Percentiles rank a stretch among this genome's conserved stretches.
phyloP scores from a whole-genome alignment of 164 flowering plant genomes.

The Vitis rupestris region DNA sequence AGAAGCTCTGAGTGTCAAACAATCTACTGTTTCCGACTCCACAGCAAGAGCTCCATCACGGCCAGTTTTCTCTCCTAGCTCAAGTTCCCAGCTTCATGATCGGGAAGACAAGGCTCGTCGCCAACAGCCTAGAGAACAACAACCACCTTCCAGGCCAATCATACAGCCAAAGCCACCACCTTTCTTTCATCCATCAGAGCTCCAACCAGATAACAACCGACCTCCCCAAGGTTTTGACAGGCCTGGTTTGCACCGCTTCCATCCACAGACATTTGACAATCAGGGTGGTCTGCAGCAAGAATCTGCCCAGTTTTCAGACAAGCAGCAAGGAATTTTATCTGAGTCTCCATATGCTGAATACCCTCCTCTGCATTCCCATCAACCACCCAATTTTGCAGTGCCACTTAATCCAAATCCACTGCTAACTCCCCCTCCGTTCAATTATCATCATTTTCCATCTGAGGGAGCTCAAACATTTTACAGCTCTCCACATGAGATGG shows the following conservation, averaged over 20 bases:
- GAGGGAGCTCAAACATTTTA: constrained; percentile 64
- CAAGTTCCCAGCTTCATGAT: constrained; percentile 52
- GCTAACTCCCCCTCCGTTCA: constrained; percentile 45
- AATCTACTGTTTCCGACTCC: constrained; percentile 60
- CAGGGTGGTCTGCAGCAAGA: constrained; percentile 47
- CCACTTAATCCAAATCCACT: constrained; percentile 48
- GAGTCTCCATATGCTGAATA: constrained; percentile 45
- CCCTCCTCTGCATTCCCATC: constrained; percentile 41
- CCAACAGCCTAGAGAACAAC: constrained; percentile 50
- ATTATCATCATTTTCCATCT: constrained; percentile 48
- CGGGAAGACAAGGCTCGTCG: constrained; percentile 57
- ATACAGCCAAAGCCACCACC: constrained; percentile 49
- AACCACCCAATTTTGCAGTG: constrained; percentile 49
- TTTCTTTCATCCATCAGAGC: constrained; percentile 35
- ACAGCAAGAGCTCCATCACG: constrained; percentile 57
- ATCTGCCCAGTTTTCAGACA: constrained; percentile 49
- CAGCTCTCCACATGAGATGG: constrained; percentile 45
- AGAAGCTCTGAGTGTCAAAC: constrained; percentile 53
- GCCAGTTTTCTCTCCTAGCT: constrained; percentile 52
- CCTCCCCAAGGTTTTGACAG: constrained; percentile 45
- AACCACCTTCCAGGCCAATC: constrained; percentile 41
- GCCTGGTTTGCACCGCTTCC: constrained; percentile 39
- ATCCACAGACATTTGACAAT: constrained; percentile 41
- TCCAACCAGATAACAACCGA: constrained; percentile 32
- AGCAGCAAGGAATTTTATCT: constrained; percentile 37